Percentiles rank a stretch among this genome's conserved stretches.
These are phyloP conservation scores for Ogataea paraovalis DNA, from an alignment of 805 yeast genomes.

Conservation along the genomic window DNA sequence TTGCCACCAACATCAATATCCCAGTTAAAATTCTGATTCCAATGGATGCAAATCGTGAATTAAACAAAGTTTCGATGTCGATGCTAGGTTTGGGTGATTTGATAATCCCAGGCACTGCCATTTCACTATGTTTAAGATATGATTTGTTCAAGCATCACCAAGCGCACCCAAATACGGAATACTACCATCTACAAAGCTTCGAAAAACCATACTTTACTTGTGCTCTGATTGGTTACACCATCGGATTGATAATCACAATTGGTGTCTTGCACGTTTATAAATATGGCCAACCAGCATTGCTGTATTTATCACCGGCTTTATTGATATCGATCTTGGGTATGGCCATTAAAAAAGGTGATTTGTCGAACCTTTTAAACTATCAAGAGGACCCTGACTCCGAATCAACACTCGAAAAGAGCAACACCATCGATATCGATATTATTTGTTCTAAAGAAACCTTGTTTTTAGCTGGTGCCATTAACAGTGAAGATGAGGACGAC, in stretches of 20 bases:
- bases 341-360: constrained; percentile 41
- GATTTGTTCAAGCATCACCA: constrained; percentile 44
- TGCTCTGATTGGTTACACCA: constrained; percentile 43
- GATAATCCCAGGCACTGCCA: constrained; percentile 53
- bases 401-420: constrained; percentile 10
- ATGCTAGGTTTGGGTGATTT: constrained; percentile 66
- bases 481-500: constrained; percentile 23
- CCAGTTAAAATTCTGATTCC: constrained; percentile 53
- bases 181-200: constrained; percentile 37
- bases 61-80: constrained; percentile 23
- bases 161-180: constrained; percentile 29
- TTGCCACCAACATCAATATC: constrained; percentile 51
- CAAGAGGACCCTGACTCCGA: constrained; percentile 25
- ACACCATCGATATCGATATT: constrained; percentile 11
- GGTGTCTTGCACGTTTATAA: constrained; percentile 35
- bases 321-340: constrained; percentile 30
- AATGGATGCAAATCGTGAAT: constrained; percentile 18
- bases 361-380: constrained; percentile 37
- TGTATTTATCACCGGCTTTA: constrained; percentile 55
- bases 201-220: constrained; percentile 43
- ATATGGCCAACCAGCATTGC: constrained; percentile 63
- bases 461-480: constrained; percentile 20
- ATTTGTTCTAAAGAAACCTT: constrained; percentile 24
- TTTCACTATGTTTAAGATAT: constrained; percentile 50
- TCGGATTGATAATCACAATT: constrained; percentile 44